phyloP scores from a whole-genome alignment of 1,284 basidiomycete species.

The Tilletia horrida region DNA sequence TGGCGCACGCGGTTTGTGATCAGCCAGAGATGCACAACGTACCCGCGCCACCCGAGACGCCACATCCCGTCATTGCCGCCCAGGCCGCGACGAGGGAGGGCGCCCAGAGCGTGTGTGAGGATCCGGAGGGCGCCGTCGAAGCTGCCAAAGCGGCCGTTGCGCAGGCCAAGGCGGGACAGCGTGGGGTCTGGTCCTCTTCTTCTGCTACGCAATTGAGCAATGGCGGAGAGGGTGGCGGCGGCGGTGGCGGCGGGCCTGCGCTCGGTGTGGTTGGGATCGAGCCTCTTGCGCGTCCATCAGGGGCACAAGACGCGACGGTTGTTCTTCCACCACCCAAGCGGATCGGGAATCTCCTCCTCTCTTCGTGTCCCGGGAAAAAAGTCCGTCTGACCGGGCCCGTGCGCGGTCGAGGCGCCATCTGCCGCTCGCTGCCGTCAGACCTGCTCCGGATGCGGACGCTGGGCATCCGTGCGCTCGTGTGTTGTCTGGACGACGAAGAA shows the following conservation, averaged over 20 bases:
- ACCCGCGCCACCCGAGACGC: slow-evolving; percentile 1
- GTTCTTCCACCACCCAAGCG: slow-evolving; percentile 27
- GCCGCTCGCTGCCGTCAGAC: slow-evolving; percentile 75
- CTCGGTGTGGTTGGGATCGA: too few species aligned
- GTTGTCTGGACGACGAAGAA: slow-evolving; percentile 84
- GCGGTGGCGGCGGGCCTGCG: too few species aligned
- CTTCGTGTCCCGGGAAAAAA: slow-evolving; percentile 95
- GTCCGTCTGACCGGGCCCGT: slow-evolving; percentile 77
- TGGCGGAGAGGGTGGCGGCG: neutral
- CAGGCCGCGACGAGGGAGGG: slow-evolving; percentile 13
- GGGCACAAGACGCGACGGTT: too few species aligned
- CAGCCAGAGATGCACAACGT: slow-evolving; percentile 14
- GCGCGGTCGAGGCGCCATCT: slow-evolving; percentile 77
- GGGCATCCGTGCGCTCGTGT: slow-evolving; percentile 77
- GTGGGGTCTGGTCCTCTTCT: neutral
- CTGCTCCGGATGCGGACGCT: slow-evolving; percentile 71
- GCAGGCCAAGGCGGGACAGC: neutral
- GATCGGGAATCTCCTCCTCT: slow-evolving; percentile 84
- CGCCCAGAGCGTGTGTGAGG: neutral
- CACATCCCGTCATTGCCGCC: slow-evolving; percentile 15
- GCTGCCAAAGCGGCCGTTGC: slow-evolving; percentile 8
- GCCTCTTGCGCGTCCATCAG: neutral
- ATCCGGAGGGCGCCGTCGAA: slow-evolving; percentile 10
- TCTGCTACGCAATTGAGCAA: neutral
- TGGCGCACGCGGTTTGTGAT: slow-evolving; percentile 10